Evolutionary conservation across 495 filamentous ascomycete genomes (phyloP), one percentile per base, ranked within the genome.

Genomic region (Ramalina peruviana): DNA sequence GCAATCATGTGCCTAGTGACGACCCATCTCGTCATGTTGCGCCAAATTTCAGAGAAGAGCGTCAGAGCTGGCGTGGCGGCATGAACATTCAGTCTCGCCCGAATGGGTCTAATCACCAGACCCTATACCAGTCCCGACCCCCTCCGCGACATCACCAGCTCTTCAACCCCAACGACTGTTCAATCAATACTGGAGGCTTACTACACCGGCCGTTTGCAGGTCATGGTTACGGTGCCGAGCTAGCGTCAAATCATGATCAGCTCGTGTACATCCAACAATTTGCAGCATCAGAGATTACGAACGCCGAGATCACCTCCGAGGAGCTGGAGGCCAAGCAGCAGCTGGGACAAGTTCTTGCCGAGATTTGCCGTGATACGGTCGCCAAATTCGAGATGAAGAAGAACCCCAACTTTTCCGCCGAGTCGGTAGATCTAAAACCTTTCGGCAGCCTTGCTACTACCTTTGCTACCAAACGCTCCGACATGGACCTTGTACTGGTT

Each of bases 401-500:
- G 15, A 60, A 66, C 20, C 27, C 57, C 6, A 62, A 65, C n/a
- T 78, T 83, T 52, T 65, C 71, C 45, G 50, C 72, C 9, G 52
- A 59, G 11, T 65, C 67, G 36, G 75, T 88, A 3, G 65, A 75
- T 33, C 65, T 89, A 6, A 72, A 74, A 51, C 80, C 76, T 51
- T 87, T 85, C 54, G 85, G 85, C 3, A 88, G 85, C 55, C 69
- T 88, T 39, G 70, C 69, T 10, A 84, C 82, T 10, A 84, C 82
- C 0, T 86, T 87, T 60, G 84, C 83, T 6, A 82, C 78, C 6
- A 78, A 77, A 59, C 73, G 72, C 10, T 82, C 85, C 1, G 84
- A 88, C 57, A 82, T 89, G 77, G 85, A 88, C 61, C 67, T 88
- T 15, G 79, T 75, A 4, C 68, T 87, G 45, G 59, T 83, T n/a